Conservation (phyloP, 192 early-diverging fungal genomes). For the Dissophora globulifera region DNA sequence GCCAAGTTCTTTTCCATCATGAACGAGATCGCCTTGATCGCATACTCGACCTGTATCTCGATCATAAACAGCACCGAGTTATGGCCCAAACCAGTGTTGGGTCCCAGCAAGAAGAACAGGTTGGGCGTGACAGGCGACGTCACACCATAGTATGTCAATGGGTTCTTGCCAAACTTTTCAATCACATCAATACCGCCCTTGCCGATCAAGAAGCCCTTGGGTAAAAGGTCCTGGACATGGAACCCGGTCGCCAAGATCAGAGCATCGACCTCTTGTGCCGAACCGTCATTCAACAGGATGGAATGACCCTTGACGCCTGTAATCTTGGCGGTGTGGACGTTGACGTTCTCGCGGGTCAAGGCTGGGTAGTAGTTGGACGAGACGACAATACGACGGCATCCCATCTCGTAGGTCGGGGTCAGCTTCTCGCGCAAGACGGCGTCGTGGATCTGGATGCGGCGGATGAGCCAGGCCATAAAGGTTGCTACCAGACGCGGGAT, state of each 20-base stretch:
- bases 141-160: slow-evolving; percentile 56
- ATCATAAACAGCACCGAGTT: slow-evolving; percentile 59
- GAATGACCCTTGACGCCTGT: slow-evolving; percentile 23
- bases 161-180: slow-evolving; percentile 25
- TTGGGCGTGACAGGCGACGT: slow-evolving; percentile 60
- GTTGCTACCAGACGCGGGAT: neutral
- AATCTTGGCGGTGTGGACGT: slow-evolving; percentile 26
- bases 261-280: slow-evolving; percentile 50
- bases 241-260: slow-evolving; percentile 64
- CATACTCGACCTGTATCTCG: slow-evolving; percentile 60
- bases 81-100: slow-evolving; percentile 58
- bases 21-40: slow-evolving; percentile 43
- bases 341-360: slow-evolving; percentile 21
- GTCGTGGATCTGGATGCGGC: slow-evolving; percentile 24
- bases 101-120: slow-evolving; percentile 61
- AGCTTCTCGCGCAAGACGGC: slow-evolving; percentile 37
- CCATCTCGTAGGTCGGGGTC: slow-evolving; percentile 51
- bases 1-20: slow-evolving; percentile 49
- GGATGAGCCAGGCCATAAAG: slow-evolving; percentile 16
- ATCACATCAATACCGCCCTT: slow-evolving; percentile 21
- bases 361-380: slow-evolving; percentile 52
- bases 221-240: slow-evolving; percentile 29
- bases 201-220: slow-evolving; percentile 44
- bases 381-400: slow-evolving; percentile 57
- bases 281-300: slow-evolving; percentile 38